These are phyloP conservation scores for Ochromonas danica DNA, from an alignment of 108 stramenopile genomes.

Conservation along the genomic window DNA sequence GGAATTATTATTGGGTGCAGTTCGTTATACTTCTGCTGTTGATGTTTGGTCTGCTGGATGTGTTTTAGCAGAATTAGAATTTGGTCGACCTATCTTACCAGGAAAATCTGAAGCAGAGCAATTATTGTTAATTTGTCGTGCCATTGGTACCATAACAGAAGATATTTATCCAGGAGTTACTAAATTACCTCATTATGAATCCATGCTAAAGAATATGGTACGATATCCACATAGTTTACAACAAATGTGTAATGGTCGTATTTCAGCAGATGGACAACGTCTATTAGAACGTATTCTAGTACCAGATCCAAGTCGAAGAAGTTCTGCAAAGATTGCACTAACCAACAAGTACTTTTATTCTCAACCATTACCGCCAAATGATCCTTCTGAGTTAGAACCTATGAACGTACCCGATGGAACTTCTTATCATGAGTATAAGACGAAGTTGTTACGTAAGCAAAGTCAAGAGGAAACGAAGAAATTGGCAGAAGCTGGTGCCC, in stretches of 20 bases:
- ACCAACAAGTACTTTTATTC: conserved; percentile 1
- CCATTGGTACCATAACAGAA: conserved; percentile 11
- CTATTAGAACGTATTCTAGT: conserved; percentile 23
- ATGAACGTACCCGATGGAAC: not conserved
- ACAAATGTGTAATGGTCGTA: not conserved
- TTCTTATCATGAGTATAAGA: conserved; percentile 32
- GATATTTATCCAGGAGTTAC: not conserved
- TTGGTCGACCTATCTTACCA: conserved; percentile 26
- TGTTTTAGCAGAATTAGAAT: conserved; percentile 33
- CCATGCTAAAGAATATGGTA: conserved; percentile 2
- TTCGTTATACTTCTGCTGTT: conserved; percentile 72
- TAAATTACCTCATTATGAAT: conserved; percentile 1
- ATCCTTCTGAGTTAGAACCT: conserved; percentile 23
- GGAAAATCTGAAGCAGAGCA: conserved; percentile 31
- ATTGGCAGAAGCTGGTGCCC: not conserved
- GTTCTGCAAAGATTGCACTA: not conserved
- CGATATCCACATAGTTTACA: too few relatives aligned
- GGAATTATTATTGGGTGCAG: conserved; percentile 79
- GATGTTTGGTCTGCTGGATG: conserved; percentile 72
- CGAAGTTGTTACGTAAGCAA: conserved; percentile 15
- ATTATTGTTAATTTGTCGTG: not conserved
- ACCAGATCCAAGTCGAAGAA: not conserved
- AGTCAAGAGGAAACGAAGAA: not conserved
- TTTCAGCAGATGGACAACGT: not conserved
- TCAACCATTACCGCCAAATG: not conserved